Evolutionary conservation across 2,329 filamentous ascomycete species (phyloP), one percentile per base, ranked within the genome.

Genomic region (Phialophora macrospora): DNA sequence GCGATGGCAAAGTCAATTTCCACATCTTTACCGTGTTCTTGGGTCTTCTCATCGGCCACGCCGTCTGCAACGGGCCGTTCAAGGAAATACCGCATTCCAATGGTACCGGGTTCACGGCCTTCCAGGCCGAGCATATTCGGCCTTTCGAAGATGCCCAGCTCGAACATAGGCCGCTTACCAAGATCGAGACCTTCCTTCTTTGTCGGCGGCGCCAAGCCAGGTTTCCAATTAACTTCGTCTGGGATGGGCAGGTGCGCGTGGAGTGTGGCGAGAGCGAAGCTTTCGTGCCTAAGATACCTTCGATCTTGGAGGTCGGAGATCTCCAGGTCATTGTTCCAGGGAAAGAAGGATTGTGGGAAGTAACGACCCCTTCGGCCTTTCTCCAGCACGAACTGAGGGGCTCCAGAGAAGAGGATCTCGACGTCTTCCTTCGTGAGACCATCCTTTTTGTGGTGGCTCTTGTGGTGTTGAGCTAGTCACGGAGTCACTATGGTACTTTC

Each of bases 71-170:
- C 74, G 1, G 80, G 76, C 4, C 81, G 71, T 65, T 84, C 81
- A 3, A 83, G 74, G 61, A 80, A 83, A 71, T 82, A 75, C 34
- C 80, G 78, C 59, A 81, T 78, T 0, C 81, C 81, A 11, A 82
- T 72, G 0, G 80, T 81, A 0, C 82, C 82, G 0, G 77, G 76
- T 65, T 83, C 81, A 28, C 75, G 75, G 6, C 80, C 81, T 22
- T 79, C 78, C 14, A 77, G 74, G 20, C 76, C 77, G 3, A 82
- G 74, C 81, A 83, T 83, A 63, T 81, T 83, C 0, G 81, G 81
- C 1, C 81, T 74, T 69, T 84, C 81, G 57, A 79, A 81, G 12
- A 80, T 75, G 1, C 79, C 79, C 2, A 80, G 68, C 49, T 81
- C 79, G 62, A 81, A 81, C 1, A 77, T 76, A 3, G 79, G 76